Evolutionary conservation across 768 basidiomycete genomes (phyloP).

Genomic region (Mycena latifolia): DNA sequence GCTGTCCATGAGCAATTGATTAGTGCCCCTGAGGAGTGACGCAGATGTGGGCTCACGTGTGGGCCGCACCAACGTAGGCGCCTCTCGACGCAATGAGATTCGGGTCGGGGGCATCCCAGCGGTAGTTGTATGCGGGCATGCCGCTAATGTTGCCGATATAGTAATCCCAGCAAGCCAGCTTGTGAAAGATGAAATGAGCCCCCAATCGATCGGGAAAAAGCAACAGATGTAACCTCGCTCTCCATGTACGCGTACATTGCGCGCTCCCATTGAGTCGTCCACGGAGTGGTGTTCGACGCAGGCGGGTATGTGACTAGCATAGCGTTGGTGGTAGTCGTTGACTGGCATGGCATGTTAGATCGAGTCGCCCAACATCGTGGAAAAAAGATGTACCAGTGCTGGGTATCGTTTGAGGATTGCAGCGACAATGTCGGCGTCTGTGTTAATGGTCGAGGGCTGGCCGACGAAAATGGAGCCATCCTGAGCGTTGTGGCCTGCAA

Average conservation of each 20-base stretch:
- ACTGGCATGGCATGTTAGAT: slow-evolving; percentile 6
- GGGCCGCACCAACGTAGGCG: slow-evolving; percentile 34
- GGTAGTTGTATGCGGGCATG: slow-evolving; percentile 37
- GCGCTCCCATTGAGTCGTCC: slow-evolving; percentile 39
- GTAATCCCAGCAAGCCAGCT: slow-evolving; percentile 37
- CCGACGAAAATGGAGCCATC: slow-evolving; percentile 38
- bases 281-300: slow-evolving; percentile 31
- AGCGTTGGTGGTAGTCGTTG: slow-evolving; percentile 10
- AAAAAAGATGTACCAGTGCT: slow-evolving; percentile 16
- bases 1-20: slow-evolving; percentile 5
- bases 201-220: not conserved
- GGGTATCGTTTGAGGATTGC: slow-evolving; percentile 34
- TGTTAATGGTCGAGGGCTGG: slow-evolving; percentile 17
- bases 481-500: slow-evolving; percentile 37
- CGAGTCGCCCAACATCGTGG: not conserved
- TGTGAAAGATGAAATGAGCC: not conserved
- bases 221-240: slow-evolving; percentile 28
- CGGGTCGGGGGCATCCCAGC: slow-evolving; percentile 38
- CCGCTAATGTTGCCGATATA: slow-evolving; percentile 38
- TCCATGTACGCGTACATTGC: slow-evolving; percentile 40
- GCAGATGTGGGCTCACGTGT: slow-evolving; percentile 24
- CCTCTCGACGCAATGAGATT: slow-evolving; percentile 33
- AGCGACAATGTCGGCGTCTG: slow-evolving; percentile 29
- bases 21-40: not conserved
- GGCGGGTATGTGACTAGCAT: slow-evolving; percentile 36